Percentiles rank a stretch among this genome's conserved stretches.
Conservation (phyloP, 2,329 filamentous ascomycete species). For the Anisogramma anomala region DNA sequence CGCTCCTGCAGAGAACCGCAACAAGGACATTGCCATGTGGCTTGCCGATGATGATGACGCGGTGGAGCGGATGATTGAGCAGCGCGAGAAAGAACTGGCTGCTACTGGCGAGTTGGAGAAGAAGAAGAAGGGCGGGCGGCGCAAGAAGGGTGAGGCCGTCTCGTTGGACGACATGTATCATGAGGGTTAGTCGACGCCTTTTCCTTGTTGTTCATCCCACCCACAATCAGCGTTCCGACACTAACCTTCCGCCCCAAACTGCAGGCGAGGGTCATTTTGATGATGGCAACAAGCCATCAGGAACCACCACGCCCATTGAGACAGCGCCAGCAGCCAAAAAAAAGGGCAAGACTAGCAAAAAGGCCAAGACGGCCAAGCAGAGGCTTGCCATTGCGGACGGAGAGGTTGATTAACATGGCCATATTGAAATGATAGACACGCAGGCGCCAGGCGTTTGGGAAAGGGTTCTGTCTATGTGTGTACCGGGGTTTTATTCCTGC, state of each 20-base stretch:
- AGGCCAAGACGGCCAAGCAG: slow-evolving; percentile 59
- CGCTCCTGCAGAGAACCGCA: slow-evolving; percentile 69
- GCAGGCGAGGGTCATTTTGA: slow-evolving; percentile 94
- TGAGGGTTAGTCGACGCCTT: slow-evolving; percentile 63
- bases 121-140: slow-evolving; percentile 50
- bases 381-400: slow-evolving; percentile 57
- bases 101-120: slow-evolving; percentile 59
- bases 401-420: slow-evolving; percentile 27
- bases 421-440: neutral
- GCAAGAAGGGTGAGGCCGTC: slow-evolving; percentile 36
- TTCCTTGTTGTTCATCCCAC: neutral
- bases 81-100: slow-evolving; percentile 76
- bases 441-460: neutral
- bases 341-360: slow-evolving; percentile 43
- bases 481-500: neutral
- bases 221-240: neutral
- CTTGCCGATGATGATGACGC: slow-evolving; percentile 94
- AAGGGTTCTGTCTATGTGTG: neutral
- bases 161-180: slow-evolving; percentile 98
- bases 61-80: slow-evolving; percentile 65
- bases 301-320: slow-evolving; percentile 70
- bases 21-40: slow-evolving; percentile 98
- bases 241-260: slow-evolving; percentile 21
- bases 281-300: slow-evolving; percentile 67
- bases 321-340: slow-evolving; percentile 44